These are phyloP conservation scores for Leishmania major DNA, from an alignment of 208 protist species.

Conservation along the genomic window DNA sequence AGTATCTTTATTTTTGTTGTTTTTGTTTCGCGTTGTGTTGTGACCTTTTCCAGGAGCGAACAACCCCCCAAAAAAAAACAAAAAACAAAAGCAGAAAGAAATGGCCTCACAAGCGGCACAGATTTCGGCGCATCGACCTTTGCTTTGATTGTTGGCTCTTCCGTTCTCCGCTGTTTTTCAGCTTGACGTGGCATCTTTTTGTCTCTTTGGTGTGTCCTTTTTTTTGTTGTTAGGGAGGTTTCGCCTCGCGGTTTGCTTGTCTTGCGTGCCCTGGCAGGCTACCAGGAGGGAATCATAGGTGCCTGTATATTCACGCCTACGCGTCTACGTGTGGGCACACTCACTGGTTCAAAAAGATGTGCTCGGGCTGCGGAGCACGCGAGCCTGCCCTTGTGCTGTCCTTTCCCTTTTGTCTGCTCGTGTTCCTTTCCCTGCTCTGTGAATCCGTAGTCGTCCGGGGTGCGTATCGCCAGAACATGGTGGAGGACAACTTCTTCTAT, in stretches of 20 bases:
- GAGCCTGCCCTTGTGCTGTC: not conserved
- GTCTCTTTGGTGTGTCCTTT: not conserved
- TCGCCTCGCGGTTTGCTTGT: constrained; percentile 1
- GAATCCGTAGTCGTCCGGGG: not conserved
- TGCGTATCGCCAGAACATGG: not conserved
- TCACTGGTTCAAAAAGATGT: not conserved
- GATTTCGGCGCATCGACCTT: no score
- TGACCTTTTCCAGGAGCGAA: not conserved
- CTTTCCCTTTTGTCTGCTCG: not conserved
- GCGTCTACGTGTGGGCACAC: not conserved
- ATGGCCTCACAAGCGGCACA: no score
- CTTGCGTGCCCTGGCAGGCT: not conserved
- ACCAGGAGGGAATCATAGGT: not conserved
- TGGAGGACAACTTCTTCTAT: not conserved
- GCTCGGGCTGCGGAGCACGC: not conserved
- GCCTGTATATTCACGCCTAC: not conserved
- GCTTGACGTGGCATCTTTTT: not conserved
- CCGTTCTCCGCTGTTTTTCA: not conserved
- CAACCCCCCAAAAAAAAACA: no score
- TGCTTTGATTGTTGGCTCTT: no score
- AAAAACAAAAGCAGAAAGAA: no score
- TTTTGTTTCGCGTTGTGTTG: not conserved
- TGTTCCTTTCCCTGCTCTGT: no score
- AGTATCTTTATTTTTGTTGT: not conserved
- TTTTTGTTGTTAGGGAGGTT: not conserved